phyloP scores from a whole-genome alignment of 495 filamentous ascomycete species.

The Jackrogersella minutella region DNA sequence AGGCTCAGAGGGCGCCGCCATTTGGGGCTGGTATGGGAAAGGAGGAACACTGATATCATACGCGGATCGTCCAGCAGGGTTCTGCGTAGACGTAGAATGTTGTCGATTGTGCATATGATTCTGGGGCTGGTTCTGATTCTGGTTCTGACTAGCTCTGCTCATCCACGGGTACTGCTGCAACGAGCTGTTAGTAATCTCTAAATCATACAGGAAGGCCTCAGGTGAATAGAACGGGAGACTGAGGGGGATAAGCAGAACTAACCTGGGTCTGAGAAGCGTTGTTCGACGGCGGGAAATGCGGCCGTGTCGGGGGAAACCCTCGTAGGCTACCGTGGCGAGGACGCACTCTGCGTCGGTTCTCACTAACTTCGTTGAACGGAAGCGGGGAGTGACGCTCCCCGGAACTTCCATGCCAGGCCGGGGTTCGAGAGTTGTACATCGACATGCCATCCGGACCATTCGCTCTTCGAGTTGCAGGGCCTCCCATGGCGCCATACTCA shows the following conservation, averaged over 20 bases:
- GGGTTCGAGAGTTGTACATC: conserved; percentile 7
- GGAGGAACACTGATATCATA: conserved; percentile 3
- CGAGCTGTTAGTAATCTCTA: conserved; percentile 28
- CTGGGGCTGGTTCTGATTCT: too few relatives aligned
- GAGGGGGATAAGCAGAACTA: background rate
- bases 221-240: background rate
- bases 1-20: conserved; percentile 20
- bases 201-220: background rate
- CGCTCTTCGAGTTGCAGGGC: conserved; percentile 19
- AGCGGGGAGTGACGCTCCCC: conserved; percentile 50
- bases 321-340: conserved; percentile 47
- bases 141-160: conserved; percentile 4
- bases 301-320: conserved; percentile 19
- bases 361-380: conserved; percentile 45
- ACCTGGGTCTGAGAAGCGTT: conserved; percentile 22
- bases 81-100: conserved; percentile 20
- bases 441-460: conserved; percentile 14
- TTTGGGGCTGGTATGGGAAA: conserved; percentile 19
- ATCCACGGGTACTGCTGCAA: conserved; percentile 35
- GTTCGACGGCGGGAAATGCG: conserved; percentile 20
- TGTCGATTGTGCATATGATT: conserved; percentile 24
- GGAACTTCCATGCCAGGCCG: conserved; percentile 22
- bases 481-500: conserved; percentile 7
- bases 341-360: conserved; percentile 50
- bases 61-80: background rate